phyloP scores from a whole-genome alignment of 75 land plant genomes.

The Selaginella moellendorffii region DNA sequence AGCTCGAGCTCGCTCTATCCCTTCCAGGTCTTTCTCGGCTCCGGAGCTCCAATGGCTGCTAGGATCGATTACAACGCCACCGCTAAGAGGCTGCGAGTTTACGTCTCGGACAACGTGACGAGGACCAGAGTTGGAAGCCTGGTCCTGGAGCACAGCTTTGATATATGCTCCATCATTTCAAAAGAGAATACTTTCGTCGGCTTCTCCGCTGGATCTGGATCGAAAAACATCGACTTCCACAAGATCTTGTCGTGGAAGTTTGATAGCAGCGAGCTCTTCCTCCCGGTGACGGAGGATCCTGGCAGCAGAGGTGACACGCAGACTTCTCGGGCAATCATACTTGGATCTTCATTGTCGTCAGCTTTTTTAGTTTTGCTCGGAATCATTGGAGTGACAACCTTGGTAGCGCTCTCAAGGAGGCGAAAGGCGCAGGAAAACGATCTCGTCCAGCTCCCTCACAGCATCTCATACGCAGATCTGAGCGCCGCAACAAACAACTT shows the following conservation, averaged over 20 bases:
- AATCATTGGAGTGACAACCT: no score
- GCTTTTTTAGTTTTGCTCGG: no score
- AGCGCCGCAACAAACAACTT: slow-evolving; percentile 3
- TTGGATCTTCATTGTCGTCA: no score
- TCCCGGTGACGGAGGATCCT: no score
- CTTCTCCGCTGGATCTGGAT: background rate
- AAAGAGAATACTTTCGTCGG: background rate
- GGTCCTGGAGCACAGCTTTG: background rate
- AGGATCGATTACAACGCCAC: background rate
- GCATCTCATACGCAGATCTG: no score
- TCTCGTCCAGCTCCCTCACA: no score
- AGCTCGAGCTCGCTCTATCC: background rate
- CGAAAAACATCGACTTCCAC: background rate
- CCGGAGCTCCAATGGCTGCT: background rate
- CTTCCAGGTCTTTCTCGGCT: background rate
- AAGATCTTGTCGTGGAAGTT: background rate
- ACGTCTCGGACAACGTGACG: background rate
- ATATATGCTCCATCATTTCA: background rate
- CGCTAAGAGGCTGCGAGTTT: background rate
- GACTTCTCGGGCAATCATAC: no score
- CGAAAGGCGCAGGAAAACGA: no score
- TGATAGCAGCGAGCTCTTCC: no score
- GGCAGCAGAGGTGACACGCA: no score
- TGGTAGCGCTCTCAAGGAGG: no score
- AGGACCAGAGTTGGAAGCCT: background rate